Evolutionary conservation across 225 moss, liverwort and hornwort species (phyloP), one percentile per base, ranked within the genome.

Genomic region (Anthoceros angustus): DNA sequence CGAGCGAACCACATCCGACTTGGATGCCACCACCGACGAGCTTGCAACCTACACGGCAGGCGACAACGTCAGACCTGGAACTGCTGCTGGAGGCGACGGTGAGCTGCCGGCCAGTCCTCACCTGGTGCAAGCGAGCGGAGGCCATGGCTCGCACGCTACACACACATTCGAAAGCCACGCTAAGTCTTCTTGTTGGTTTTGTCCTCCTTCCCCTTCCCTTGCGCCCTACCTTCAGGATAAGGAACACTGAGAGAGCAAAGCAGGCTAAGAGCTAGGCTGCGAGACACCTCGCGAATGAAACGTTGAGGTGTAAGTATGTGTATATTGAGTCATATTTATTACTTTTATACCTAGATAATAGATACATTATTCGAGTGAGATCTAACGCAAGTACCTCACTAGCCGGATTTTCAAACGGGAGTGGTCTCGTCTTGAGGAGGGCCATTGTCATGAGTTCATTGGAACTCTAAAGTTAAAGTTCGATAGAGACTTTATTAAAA

Each of bases 11-110:
- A 88, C 83, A 23, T 78, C 66, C 49, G 80, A 79, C 66, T 83
- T 76, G 39, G 74, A 70, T 7, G 79, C 82, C 62, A 78, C 80
- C 26, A 70, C 80, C 68, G 89, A 87, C 10, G 84, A 76, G 62
- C 82, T 83, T 68, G 81, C 92, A 83, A 87, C 82, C 98, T 98
- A 77, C 74, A 66, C 43, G 43, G 50, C 8, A 64, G 39, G 25
- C 41, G 48, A 38, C 10, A 5, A 43, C 41, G 26, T 9, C 18
- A 43, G 65, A n/a, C 42, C 10, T 7, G 8, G 39, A 14, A 9
- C 66, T 7, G 64, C 40, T 25, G 24, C 38, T 38, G 7, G 23
- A 38, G 39, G 38, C 10, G 20, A 69, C 50, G 25, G n/a, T 48
- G 5, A 42, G 3, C 14, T 15, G 10, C 55, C 66, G 41, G 10